Base-by-base conservation (phyloP, 2,329 filamentous ascomycete genomes). In the Pestalotiopsis sp. region DNA sequence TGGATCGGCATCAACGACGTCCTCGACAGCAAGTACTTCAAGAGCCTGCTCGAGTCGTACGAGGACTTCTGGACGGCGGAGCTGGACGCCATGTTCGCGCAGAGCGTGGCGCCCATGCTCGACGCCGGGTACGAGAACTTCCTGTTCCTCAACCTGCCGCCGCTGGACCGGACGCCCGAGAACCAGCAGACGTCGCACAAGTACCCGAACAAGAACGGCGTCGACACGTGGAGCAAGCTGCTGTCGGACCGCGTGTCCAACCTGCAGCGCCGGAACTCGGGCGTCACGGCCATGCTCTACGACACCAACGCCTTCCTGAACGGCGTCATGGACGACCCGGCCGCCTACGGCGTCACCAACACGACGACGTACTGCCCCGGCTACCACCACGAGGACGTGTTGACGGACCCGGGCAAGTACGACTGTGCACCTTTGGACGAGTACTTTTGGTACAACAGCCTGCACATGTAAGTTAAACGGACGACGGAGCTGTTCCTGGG, bases 1-100 rank as follows among this genome's bases (percentile, higher is more conserved):
- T 89, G 84, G 83, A 89, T 88, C 60, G 87, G 85, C 1, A 81
- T 88, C 69, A 89, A 89, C 73, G 87, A 89, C 68, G 86, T 89
- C 70, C 81, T 80, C 70, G 86, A 89, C 73, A 82, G 82, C 6
- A 79, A 41, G n/a, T 39, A 31, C 36, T 12, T 77, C 14, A 80
- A 82, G 56, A 82, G 81, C 62, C 79, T 77, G 39, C 79, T 71
- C 13, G 76, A 83, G 13, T 77, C 80, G 12, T 87, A 86, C 70
- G 77, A 79, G 3, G 75, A 73, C 0, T 82, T 85, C 71, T 87
- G 87, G 73, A 75, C 81, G 3, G 73, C 76, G 12, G 75, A 87
- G 4, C 80, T 84, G 45, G 65, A 65, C 3, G 77, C 80, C 0
- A 76, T 85, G 1, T 84, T 86, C 68, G 69, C 76, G 14, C 68